Percentiles rank a stretch among this genome's conserved stretches.
Conservation (phyloP, 2,329 filamentous ascomycete species). For the Aspergillus sp. region DNA sequence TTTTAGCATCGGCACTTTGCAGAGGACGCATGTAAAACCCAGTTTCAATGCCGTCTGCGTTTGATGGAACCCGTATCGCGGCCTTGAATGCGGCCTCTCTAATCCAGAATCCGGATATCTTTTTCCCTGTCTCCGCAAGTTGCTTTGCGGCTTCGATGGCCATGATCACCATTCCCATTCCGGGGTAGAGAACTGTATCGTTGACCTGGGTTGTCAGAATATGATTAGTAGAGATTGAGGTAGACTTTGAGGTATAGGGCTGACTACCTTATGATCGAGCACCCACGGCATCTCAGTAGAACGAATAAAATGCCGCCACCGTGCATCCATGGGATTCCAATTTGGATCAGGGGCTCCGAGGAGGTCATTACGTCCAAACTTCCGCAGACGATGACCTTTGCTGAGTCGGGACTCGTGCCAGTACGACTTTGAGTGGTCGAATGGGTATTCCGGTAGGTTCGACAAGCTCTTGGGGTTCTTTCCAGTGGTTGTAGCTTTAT, state of each 20-base stretch:
- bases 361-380: slow-evolving; percentile 11
- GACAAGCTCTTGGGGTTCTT: neutral
- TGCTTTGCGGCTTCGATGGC: neutral
- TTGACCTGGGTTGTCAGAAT: neutral
- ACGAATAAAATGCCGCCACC: slow-evolving; percentile 46
- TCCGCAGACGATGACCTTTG: slow-evolving; percentile 20
- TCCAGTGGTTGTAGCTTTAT: neutral
- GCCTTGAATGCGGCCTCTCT: neutral
- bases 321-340: slow-evolving; percentile 22
- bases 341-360: slow-evolving; percentile 17
- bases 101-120: neutral
- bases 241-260: neutral
- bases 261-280: neutral
- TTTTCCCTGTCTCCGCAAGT: neutral
- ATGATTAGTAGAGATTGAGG: neutral
- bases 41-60: neutral
- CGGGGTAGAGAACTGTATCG: neutral
- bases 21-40: neutral
- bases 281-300: neutral
- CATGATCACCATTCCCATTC: neutral
- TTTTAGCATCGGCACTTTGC: neutral
- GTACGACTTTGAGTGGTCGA: slow-evolving; percentile 37
- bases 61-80: neutral
- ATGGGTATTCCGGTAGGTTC: slow-evolving; percentile 38
- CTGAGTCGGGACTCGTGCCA: slow-evolving; percentile 34